These are phyloP conservation scores for Talaromyces funiculosus DNA, from an alignment of 2,329 filamentous ascomycete species.

Conservation along the genomic window DNA sequence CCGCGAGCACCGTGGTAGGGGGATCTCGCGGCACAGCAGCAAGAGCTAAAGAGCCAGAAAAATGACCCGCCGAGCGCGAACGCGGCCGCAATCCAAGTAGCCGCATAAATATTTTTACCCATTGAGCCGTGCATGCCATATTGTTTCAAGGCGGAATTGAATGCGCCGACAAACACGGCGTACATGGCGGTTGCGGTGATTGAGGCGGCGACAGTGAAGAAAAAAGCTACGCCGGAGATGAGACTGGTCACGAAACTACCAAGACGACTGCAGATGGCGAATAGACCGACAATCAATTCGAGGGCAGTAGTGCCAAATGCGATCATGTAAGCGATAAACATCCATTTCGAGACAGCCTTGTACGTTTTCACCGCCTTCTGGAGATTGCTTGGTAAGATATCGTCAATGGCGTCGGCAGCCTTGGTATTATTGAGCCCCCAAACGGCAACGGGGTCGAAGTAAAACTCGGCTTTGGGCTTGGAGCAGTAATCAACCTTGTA, in stretches of 20 bases:
- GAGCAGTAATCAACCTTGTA: slow-evolving; percentile 59
- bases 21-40: slow-evolving; percentile 75
- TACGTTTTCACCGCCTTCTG: slow-evolving; percentile 66
- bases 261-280: slow-evolving; percentile 75
- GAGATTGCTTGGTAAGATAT: slow-evolving; percentile 63
- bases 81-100: slow-evolving; percentile 73
- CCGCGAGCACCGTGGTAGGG: slow-evolving; percentile 40
- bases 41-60: slow-evolving; percentile 89
- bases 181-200: slow-evolving; percentile 70
- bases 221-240: slow-evolving; percentile 52
- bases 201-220: slow-evolving; percentile 61
- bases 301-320: slow-evolving; percentile 63
- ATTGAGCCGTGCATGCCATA: slow-evolving; percentile 66
- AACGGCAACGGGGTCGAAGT: slow-evolving; percentile 62
- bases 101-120: slow-evolving; percentile 63
- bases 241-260: slow-evolving; percentile 79
- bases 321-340: slow-evolving; percentile 73
- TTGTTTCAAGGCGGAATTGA: slow-evolving; percentile 60
- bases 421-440: slow-evolving; percentile 55
- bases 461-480: slow-evolving; percentile 68
- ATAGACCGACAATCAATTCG: slow-evolving; percentile 72
- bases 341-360: slow-evolving; percentile 69
- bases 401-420: slow-evolving; percentile 38
- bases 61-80: slow-evolving; percentile 69
- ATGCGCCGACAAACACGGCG: slow-evolving; percentile 60